A percentile compares a stretch with the other conserved stretches of the same genome.
Evolutionary conservation across 2,329 filamentous ascomycete species (phyloP).

Genomic region (Albifimbria verrucaria): DNA sequence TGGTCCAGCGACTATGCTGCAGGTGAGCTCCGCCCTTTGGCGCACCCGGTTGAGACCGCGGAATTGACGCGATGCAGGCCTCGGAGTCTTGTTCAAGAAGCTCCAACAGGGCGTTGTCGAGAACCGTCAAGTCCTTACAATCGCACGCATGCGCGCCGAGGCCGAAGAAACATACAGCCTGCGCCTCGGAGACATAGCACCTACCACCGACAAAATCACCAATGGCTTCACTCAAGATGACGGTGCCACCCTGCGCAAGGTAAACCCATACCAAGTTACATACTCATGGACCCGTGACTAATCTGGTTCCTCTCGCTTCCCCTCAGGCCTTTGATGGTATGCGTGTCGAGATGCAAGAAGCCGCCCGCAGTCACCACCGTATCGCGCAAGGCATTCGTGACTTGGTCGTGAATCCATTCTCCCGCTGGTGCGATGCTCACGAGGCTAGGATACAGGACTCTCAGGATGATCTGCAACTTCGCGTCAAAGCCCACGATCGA

Average conservation of each 20-base stretch:
- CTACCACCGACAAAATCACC: slow-evolving; percentile 74
- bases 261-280: slow-evolving; percentile 31
- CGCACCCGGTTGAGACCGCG: not conserved
- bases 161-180: slow-evolving; percentile 88
- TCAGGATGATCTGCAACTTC: slow-evolving; percentile 86
- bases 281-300: slow-evolving; percentile 11
- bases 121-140: slow-evolving; percentile 88
- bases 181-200: slow-evolving; percentile 76
- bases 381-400: slow-evolving; percentile 96
- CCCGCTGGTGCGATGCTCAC: slow-evolving; percentile 94
- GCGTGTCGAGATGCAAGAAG: slow-evolving; percentile 87
- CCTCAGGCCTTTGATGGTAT: slow-evolving; percentile 87
- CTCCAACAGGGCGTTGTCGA: slow-evolving; percentile 94
- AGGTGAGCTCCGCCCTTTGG: slow-evolving; percentile 49
- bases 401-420: slow-evolving; percentile 89
- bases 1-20: slow-evolving; percentile 98
- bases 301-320: slow-evolving; percentile 9
- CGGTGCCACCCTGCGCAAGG: slow-evolving; percentile 93
- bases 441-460: slow-evolving; percentile 87
- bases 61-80: no score
- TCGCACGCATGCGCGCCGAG: slow-evolving; percentile 91
- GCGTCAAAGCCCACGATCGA: slow-evolving; percentile 89
- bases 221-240: slow-evolving; percentile 90
- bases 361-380: slow-evolving; percentile 85
- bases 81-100: slow-evolving; percentile 93